Evolutionary conservation across 805 yeast species (phyloP).

Genomic region (Candida ulmi): DNA sequence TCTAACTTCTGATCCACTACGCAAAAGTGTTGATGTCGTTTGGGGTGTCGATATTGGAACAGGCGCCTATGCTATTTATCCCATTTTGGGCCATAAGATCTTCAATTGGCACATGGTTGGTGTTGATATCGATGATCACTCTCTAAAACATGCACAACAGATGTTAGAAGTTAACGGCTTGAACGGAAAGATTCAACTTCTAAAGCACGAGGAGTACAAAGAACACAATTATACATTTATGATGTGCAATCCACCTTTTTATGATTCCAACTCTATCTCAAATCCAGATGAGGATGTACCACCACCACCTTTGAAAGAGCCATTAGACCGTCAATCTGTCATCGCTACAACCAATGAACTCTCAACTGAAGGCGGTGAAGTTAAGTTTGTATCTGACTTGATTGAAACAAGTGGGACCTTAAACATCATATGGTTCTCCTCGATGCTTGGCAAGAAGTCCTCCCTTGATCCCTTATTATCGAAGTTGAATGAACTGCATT

Average conservation of each 20-base stretch:
- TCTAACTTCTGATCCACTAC: too few relatives aligned
- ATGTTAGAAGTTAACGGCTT: conserved; percentile 26
- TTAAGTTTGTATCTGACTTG: conserved; percentile 31
- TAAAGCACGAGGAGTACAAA: conserved; percentile 13
- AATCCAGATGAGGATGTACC: conserved; percentile 30
- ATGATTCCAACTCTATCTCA: too few relatives aligned
- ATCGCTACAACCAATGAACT: conserved; percentile 33
- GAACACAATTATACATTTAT: conserved; percentile 22
- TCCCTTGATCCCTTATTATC: conserved; percentile 10
- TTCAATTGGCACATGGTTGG: conserved; percentile 29
- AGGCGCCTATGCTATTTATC: conserved; percentile 43
- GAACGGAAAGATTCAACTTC: conserved; percentile 1
- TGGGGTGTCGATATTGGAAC: conserved; percentile 43
- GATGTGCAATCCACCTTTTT: conserved; percentile 54
- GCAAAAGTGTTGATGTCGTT: too few relatives aligned
- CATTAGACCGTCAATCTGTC: conserved; percentile 18
- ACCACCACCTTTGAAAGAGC: conserved; percentile 22
- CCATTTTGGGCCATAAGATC: conserved; percentile 30
- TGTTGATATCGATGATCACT: conserved; percentile 35
- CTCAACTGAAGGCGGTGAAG: conserved; percentile 42
- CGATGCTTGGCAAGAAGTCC: conserved; percentile 28
- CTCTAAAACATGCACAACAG: conserved; percentile 25
- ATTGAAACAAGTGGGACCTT: conserved; percentile 26
- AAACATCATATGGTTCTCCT: conserved; percentile 33
- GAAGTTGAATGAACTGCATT: background rate